phyloP scores from a whole-genome alignment of 1,284 basidiomycete species.

The Cryptococcus wingfieldii region DNA sequence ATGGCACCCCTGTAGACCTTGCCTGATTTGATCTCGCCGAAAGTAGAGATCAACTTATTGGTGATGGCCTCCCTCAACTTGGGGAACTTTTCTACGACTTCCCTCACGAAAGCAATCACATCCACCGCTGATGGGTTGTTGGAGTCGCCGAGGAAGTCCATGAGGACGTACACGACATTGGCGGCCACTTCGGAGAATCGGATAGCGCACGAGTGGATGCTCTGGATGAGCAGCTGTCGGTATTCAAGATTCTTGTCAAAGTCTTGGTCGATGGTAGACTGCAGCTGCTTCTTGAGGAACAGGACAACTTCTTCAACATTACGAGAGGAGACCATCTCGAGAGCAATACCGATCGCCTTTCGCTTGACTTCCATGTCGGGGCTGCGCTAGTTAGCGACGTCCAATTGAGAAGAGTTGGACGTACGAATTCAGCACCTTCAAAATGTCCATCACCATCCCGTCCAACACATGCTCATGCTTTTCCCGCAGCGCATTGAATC shows the following conservation, averaged over 20 bases:
- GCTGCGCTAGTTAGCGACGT: conserved; percentile 48
- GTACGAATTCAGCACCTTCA: conserved; percentile 80
- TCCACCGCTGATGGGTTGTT: conserved; percentile 94
- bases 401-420: conserved; percentile 5
- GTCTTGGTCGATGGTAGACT: conserved; percentile 83
- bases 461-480: conserved; percentile 92
- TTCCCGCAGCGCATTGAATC: conserved; percentile 75
- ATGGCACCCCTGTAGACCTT: conserved; percentile 96
- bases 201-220: conserved; percentile 94
- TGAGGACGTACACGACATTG: conserved; percentile 91
- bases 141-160: conserved; percentile 97
- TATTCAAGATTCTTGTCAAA: conserved; percentile 71
- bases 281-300: conserved; percentile 97
- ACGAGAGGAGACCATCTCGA: conserved; percentile 89
- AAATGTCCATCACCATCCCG: conserved; percentile 89
- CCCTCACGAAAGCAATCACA: conserved; percentile 91
- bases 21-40: conserved; percentile 88
- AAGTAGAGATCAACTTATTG: conserved; percentile 77
- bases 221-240: conserved; percentile 93
- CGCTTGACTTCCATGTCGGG: conserved; percentile 95
- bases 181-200: conserved; percentile 98
- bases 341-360: conserved; percentile 83
- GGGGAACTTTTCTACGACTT: conserved; percentile 98
- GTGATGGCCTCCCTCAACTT: conserved; percentile 77
- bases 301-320: conserved; percentile 98